phyloP scores from a whole-genome alignment of 176 grass and related monocot genomes.

The Urochloa ruziziensis region DNA sequence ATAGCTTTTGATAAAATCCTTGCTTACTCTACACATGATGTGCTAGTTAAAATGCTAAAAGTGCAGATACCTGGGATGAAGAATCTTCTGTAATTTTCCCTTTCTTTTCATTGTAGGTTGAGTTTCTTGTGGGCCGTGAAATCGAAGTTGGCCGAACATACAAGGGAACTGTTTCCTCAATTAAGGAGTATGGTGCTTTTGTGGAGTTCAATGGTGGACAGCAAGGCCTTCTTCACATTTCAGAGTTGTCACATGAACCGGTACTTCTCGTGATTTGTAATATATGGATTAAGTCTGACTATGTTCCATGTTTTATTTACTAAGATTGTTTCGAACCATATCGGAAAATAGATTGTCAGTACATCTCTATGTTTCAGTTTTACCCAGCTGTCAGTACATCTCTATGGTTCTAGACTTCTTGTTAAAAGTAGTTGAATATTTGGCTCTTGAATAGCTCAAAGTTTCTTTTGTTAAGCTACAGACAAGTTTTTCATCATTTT shows the following conservation, averaged over 20 bases:
- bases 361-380: not conserved
- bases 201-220: conserved; percentile 98
- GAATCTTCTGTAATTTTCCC: not conserved
- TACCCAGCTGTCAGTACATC: not conserved
- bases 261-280: conserved; percentile 56
- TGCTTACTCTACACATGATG: not conserved
- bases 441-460: not conserved
- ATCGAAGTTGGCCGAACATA: conserved; percentile 81
- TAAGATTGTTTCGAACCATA: not conserved
- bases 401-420: not conserved
- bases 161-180: conserved; percentile 78
- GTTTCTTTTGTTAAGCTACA: not conserved
- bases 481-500: conserved; percentile 22
- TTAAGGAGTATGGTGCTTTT: conserved; percentile 98
- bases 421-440: conserved; percentile 4
- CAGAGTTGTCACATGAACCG: conserved; percentile 86
- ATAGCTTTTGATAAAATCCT: not conserved
- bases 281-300: not conserved
- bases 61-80: conserved; percentile 5
- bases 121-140: conserved; percentile 88
- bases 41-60: not conserved
- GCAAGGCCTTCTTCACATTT: conserved; percentile 96
- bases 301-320: not conserved
- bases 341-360: not conserved
- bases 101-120: conserved; percentile 48